phyloP scores from a whole-genome alignment of 495 filamentous ascomycete species.

The Talaromyces ruber region DNA sequence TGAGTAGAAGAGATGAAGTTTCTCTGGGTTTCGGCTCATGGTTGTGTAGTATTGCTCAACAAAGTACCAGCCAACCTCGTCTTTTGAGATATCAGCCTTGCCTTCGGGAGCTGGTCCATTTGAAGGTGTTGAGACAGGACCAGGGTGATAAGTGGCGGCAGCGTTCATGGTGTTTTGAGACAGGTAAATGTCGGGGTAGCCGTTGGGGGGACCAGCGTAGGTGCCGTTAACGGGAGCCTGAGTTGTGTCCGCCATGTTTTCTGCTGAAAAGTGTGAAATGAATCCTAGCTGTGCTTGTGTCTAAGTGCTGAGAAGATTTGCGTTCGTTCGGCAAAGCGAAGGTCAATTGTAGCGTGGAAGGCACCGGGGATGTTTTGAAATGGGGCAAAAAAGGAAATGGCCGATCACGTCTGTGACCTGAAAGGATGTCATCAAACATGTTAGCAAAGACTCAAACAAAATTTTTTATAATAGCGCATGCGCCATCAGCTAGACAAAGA shows the following conservation, averaged over 20 bases:
- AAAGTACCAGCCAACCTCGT: slow-evolving; percentile 98
- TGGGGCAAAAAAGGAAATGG: background rate
- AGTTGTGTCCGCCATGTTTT: slow-evolving; percentile 33
- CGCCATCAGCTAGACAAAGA: background rate
- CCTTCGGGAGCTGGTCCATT: slow-evolving; percentile 31
- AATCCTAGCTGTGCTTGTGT: background rate
- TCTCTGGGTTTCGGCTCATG: slow-evolving; percentile 86
- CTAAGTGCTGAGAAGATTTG: background rate
- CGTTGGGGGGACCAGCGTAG: slow-evolving; percentile 33
- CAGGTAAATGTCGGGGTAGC: slow-evolving; percentile 29
- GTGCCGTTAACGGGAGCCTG: slow-evolving; percentile 38
- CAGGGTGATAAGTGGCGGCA: slow-evolving; percentile 36
- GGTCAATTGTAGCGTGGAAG: background rate
- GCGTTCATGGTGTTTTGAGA: slow-evolving; percentile 19
- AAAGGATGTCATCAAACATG: background rate
- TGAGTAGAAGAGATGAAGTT: slow-evolving; percentile 82
- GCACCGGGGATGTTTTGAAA: background rate
- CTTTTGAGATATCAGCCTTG: slow-evolving; percentile 51
- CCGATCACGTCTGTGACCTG: background rate
- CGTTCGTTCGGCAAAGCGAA: background rate
- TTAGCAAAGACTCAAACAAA: background rate
- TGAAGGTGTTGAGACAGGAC: slow-evolving; percentile 35
- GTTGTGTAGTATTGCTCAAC: slow-evolving; percentile 99
- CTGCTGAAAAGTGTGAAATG: background rate
- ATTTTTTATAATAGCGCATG: background rate